Evolutionary conservation across 768 basidiomycete genomes (phyloP), one percentile per base, ranked within the genome.

Genomic region (Lyophyllum semitale): DNA sequence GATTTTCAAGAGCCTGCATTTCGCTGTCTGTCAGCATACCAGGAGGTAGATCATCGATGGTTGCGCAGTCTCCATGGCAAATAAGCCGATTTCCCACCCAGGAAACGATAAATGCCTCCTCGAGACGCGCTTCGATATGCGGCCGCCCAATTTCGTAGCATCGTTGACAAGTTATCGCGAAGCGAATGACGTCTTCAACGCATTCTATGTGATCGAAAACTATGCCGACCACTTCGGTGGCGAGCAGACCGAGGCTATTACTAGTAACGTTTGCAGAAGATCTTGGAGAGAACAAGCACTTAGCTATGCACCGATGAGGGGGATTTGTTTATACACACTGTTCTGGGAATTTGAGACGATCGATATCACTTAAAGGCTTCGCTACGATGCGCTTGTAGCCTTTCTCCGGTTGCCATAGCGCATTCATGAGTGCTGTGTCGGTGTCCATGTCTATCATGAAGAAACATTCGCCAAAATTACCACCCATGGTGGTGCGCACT

Each of bases 51-150:
- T 61, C 53, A 0, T 55, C 44, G 12, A 23, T 27, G 4, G 17
- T 13, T 12, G 1, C 12, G 51, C 48, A 11, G 60, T 60, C 30
- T 63, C 60, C 8, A 59, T 63, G 22, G 55, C 57, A 62, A n/a
- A 68, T 61, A 40, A 66, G 56, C 11, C 67, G 62, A 40, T 64
- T 53, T 2, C 64, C 61, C 12, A 59, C 61, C 66, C 64, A 67
- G 37, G 25, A 43, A 20, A 26, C 29, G 4, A 47, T n/a, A n/a
- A n/a, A n/a, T n/a, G n/a, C n/a, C n/a, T n/a, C n/a, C n/a, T n/a
- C n/a, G n/a, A n/a, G n/a, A 5, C 40, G 5, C 17, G 11, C 25
- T 30, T 45, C 27, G n/a, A 54, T 30, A 23, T 46, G 27, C 23
- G n/a, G 25, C 18, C 45, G 35, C 18, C 46, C 35, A 32, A 54